Evolutionary conservation across 1,284 basidiomycete genomes (phyloP).

Genomic region (Ustilago hordei): DNA sequence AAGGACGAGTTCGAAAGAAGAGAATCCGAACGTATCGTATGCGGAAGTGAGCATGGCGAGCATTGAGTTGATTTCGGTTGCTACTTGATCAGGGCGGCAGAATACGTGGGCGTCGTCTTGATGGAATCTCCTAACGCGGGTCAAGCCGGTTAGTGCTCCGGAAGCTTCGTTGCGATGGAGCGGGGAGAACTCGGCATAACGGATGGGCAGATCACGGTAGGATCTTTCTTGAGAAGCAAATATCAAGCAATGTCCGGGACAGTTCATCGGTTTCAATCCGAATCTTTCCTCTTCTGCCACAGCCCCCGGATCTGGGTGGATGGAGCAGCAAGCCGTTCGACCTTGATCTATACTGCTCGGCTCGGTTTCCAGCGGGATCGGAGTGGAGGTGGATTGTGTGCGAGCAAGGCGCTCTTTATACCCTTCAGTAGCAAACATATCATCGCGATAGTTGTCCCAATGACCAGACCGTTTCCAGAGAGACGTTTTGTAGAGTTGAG

Average conservation of each 20-base stretch:
- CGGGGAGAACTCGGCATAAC: conserved; percentile 65
- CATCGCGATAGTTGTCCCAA: conserved; percentile 69
- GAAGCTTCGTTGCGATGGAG: conserved; percentile 66
- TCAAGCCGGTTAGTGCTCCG: conserved; percentile 63
- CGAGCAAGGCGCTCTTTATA: conserved; percentile 50
- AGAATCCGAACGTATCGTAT: conserved; percentile 66
- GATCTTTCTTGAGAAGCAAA: conserved; percentile 59
- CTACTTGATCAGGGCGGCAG: conserved; percentile 61
- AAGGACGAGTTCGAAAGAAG: conserved; percentile 64
- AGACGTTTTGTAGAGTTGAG: conserved; percentile 64
- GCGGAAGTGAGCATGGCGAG: conserved; percentile 66
- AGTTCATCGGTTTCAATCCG: conserved; percentile 69
- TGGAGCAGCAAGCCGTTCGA: conserved; percentile 39
- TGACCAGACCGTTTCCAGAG: conserved; percentile 67
- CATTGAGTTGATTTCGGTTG: conserved; percentile 61
- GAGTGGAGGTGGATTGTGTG: background rate
- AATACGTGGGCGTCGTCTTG: conserved; percentile 69
- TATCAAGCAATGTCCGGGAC: conserved; percentile 66
- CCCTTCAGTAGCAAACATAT: conserved; percentile 67
- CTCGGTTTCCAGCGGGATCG: background rate
- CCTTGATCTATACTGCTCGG: conserved; percentile 10
- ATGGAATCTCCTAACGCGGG: conserved; percentile 64
- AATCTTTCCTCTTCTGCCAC: conserved; percentile 44
- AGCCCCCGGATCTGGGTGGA: conserved; percentile 7
- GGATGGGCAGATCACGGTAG: conserved; percentile 65